These are phyloP conservation scores for Austroboletus sp. DNA, from an alignment of 1,284 basidiomycete genomes.

Conservation along the genomic window DNA sequence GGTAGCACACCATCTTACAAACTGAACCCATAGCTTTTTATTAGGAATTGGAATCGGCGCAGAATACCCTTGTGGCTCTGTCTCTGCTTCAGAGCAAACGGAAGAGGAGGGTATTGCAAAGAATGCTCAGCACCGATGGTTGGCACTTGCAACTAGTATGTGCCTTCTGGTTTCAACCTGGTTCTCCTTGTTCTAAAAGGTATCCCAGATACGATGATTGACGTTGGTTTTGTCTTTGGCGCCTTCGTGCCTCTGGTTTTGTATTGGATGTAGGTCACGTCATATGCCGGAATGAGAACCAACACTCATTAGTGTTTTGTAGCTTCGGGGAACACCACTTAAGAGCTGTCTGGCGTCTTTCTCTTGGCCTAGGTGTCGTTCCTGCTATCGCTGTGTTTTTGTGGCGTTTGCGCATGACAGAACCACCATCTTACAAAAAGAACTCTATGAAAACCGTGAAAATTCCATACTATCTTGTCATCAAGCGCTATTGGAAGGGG, in stretches of 20 bases:
- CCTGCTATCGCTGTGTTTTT: conserved; percentile 77
- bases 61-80: conserved; percentile 86
- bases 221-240: conserved; percentile 78
- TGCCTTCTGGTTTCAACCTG: conserved; percentile 12
- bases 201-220: conserved; percentile 73
- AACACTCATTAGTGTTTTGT: neutral
- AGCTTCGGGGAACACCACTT: conserved; percentile 77
- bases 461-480: conserved; percentile 73
- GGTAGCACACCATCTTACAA: neutral
- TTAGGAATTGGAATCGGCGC: conserved; percentile 82
- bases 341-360: conserved; percentile 80
- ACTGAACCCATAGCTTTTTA: conserved; percentile 49
- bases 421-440: conserved; percentile 65
- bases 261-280: conserved; percentile 67
- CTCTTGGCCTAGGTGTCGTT: conserved; percentile 81
- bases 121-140: conserved; percentile 78
- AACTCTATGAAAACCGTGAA: conserved; percentile 69
- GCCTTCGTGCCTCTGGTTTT: conserved; percentile 80
- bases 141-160: conserved; percentile 78
- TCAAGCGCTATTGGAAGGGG: conserved; percentile 74
- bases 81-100: conserved; percentile 87
- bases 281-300: neutral
- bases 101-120: conserved; percentile 75
- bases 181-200: conserved; percentile 1
- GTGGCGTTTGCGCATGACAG: conserved; percentile 83